phyloP scores from a whole-genome alignment of 371 early-diverging fungal species.

The Chytridiales sp. region DNA sequence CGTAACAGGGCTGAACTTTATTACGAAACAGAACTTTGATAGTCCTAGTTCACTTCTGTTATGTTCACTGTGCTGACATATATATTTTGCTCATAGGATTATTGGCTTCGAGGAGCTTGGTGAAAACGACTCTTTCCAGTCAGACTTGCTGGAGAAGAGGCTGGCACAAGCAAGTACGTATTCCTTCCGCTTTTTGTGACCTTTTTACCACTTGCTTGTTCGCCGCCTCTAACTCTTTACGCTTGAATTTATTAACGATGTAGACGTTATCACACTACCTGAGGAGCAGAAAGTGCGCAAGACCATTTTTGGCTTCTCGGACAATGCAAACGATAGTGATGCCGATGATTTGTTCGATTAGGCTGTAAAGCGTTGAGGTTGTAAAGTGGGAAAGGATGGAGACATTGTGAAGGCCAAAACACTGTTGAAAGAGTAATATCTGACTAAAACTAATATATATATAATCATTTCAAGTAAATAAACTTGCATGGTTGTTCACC shows the following conservation, averaged over 20 bases:
- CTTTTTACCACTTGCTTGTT: not conserved
- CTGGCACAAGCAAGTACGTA: constrained; percentile 58
- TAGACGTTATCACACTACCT: constrained; percentile 20
- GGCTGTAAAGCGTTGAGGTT: no score
- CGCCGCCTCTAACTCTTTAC: not conserved
- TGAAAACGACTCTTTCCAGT: constrained; percentile 81
- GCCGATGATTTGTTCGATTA: constrained; percentile 25
- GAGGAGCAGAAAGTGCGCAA: constrained; percentile 19
- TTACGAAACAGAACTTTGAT: no score
- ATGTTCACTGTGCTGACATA: constrained; percentile 6
- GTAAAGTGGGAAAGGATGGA: no score
- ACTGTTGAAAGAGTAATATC: no score
- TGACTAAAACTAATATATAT: no score
- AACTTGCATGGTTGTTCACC: no score
- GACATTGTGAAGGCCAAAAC: no score
- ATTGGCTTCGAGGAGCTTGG: constrained; percentile 96
- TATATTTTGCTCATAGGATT: constrained; percentile 50
- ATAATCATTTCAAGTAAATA: no score
- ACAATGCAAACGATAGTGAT: constrained; percentile 29
- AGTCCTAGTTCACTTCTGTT: not conserved
- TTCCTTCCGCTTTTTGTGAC: not conserved
- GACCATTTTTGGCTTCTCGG: constrained; percentile 44
- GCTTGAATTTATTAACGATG: not conserved
- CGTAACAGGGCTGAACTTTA: not conserved
- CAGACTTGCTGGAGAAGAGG: constrained; percentile 73